Conservation (phyloP, 2,329 filamentous ascomycete species). For the Aureobasidium sp. region DNA sequence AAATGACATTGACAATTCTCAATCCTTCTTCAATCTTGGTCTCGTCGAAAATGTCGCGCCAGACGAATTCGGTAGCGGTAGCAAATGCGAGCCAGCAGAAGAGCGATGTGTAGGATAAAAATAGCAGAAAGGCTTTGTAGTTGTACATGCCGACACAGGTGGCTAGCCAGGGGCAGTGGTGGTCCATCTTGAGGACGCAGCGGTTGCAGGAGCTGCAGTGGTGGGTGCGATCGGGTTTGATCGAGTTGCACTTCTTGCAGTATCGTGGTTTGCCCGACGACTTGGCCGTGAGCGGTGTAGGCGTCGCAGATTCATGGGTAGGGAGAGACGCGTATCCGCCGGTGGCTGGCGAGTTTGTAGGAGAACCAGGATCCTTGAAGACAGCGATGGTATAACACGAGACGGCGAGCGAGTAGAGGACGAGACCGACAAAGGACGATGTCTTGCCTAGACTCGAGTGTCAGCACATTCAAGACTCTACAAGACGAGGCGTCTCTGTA, state of each 20-base stretch:
- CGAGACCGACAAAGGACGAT: conserved; percentile 49
- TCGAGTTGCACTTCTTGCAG: conserved; percentile 94
- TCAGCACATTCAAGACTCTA: not conserved
- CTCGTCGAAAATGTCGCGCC: conserved; percentile 68
- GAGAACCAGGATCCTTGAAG: conserved; percentile 79
- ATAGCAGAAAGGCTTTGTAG: conserved; percentile 91
- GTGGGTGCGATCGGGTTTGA: conserved; percentile 92
- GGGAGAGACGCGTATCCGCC: conserved; percentile 18
- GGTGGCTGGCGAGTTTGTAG: conserved; percentile 30
- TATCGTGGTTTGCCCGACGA: conserved; percentile 78
- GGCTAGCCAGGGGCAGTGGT: conserved; percentile 93
- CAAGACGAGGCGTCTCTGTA: conserved; percentile 20
- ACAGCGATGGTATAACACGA: conserved; percentile 89
- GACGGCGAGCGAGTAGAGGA: conserved; percentile 73
- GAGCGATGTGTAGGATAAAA: conserved; percentile 79
- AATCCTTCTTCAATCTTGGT: conserved; percentile 68
- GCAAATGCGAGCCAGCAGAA: conserved; percentile 78
- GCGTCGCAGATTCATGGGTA: conserved; percentile 15
- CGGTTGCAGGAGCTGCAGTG: conserved; percentile 92
- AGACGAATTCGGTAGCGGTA: conserved; percentile 76
- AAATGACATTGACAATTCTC: conserved; percentile 76
- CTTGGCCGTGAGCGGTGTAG: conserved; percentile 81
- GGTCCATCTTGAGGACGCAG: conserved; percentile 98
- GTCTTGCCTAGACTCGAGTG: conserved; percentile 27
- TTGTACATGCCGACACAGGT: conserved; percentile 91